A percentile compares a stretch with the other conserved stretches of the same genome.
These are phyloP conservation scores for Plantago rigida DNA, from an alignment of 305 asterid genomes.

Conservation along the genomic window DNA sequence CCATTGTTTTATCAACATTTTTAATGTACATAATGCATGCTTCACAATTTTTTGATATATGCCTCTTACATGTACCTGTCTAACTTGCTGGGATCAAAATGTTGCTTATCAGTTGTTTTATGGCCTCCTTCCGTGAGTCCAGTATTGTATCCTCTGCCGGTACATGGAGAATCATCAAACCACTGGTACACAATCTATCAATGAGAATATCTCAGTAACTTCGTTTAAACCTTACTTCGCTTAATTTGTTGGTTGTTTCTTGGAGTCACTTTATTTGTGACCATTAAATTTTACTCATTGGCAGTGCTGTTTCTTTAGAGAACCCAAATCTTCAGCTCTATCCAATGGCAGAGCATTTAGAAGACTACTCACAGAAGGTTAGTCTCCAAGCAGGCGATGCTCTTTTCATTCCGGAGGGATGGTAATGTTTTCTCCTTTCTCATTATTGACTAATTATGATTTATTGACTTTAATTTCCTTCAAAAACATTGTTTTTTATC, in stretches of 20 bases:
- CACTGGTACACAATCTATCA: slow-evolving; percentile 54
- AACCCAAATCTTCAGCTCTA: slow-evolving; percentile 44
- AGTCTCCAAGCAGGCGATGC: slow-evolving; percentile 88
- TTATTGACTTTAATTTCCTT: slow-evolving; percentile 4
- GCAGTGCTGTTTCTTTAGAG: slow-evolving; percentile 63
- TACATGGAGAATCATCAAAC: slow-evolving; percentile 93
- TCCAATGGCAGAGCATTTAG: slow-evolving; percentile 59
- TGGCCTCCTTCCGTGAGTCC: slow-evolving; percentile 96
- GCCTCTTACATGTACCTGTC: slow-evolving; percentile 19
- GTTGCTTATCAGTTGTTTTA: slow-evolving; percentile 52
- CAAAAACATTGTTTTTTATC: slow-evolving; percentile 12
- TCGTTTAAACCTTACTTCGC: slow-evolving; percentile 5
- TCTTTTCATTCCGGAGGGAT: slow-evolving; percentile 92
- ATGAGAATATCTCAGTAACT: slow-evolving; percentile 14
- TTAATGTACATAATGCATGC: no score
- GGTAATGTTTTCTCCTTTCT: slow-evolving; percentile 38
- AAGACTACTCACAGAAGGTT: slow-evolving; percentile 60
- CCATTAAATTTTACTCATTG: slow-evolving; percentile 23
- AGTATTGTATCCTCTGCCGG: slow-evolving; percentile 62
- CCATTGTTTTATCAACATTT: no score
- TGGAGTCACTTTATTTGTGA: slow-evolving; percentile 19
- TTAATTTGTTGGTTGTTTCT: slow-evolving; percentile 15
- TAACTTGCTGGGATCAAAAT: slow-evolving; percentile 18
- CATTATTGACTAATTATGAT: slow-evolving; percentile 12
- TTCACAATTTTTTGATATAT: not conserved